Conservation (phyloP, 1,284 basidiomycete species). For the Ceratobasidium sp. region DNA sequence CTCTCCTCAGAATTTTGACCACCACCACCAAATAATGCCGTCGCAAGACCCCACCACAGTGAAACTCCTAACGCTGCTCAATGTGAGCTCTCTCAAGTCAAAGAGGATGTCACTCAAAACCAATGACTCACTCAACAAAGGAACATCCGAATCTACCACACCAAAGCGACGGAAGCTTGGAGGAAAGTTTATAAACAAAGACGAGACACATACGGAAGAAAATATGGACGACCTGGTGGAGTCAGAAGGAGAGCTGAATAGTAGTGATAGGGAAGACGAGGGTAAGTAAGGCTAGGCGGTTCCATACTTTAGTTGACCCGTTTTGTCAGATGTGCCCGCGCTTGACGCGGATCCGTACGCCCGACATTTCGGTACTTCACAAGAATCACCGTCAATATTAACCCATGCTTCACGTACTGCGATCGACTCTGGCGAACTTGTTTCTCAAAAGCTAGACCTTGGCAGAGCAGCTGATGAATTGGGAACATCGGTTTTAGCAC, state of each 20-base stretch:
- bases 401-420: conserved; percentile 3
- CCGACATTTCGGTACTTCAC: conserved; percentile 28
- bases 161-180: conserved; percentile 40
- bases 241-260: conserved; percentile 43
- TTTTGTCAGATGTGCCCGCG: neutral
- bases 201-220: conserved; percentile 43
- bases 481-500: conserved; percentile 8
- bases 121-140: conserved; percentile 38
- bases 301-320: neutral
- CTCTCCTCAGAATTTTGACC: conserved; percentile 17
- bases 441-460: conserved; percentile 11
- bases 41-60: conserved; percentile 66
- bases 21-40: conserved; percentile 28
- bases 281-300: neutral
- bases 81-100: conserved; percentile 77
- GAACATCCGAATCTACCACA: conserved; percentile 41
- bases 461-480: conserved; percentile 13
- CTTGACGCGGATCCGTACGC: conserved; percentile 15
- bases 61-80: conserved; percentile 89
- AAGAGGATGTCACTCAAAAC: conserved; percentile 52
- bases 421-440: conserved; percentile 19
- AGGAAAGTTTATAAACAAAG: conserved; percentile 15
- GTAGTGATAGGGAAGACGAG: neutral
- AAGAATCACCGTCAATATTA: conserved; percentile 20
- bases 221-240: conserved; percentile 42